Conservation (phyloP, 805 yeast species). For the Teunomyces kruisii region DNA sequence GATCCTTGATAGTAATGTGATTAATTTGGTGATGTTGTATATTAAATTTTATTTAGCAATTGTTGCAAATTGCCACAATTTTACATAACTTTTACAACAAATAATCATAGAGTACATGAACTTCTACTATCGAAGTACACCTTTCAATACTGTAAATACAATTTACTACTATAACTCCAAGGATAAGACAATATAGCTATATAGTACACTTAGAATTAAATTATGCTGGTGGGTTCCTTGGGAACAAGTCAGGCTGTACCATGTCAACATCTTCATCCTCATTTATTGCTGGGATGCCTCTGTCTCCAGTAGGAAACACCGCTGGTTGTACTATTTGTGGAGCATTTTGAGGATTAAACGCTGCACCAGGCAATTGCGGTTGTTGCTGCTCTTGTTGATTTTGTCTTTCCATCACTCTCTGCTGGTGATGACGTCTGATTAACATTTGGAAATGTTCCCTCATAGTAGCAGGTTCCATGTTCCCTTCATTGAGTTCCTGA, state of each 20-base stretch:
- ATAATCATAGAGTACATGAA: no score
- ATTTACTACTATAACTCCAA: not conserved
- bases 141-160: no score
- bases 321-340: slow-evolving; percentile 44
- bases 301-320: slow-evolving; percentile 33
- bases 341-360: slow-evolving; percentile 29
- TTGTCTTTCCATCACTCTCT: slow-evolving; percentile 14
- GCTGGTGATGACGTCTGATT: slow-evolving; percentile 27
- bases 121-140: no score
- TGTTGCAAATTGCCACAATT: not conserved
- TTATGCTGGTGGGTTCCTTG: slow-evolving; percentile 14
- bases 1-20: no score
- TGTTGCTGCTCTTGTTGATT: slow-evolving; percentile 11
- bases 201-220: not conserved
- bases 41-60: not conserved
- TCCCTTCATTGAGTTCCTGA: slow-evolving; percentile 29
- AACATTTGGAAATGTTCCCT: slow-evolving; percentile 32
- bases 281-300: slow-evolving; percentile 20
- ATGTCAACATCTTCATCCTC: slow-evolving; percentile 33
- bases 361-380: not conserved
- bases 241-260: slow-evolving; percentile 28
- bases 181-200: not conserved
- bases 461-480: slow-evolving; percentile 32
- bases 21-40: not conserved
- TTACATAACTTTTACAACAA: no score